Conservation (phyloP, 1,139 yeast genomes). For the Pichia terricola region DNA sequence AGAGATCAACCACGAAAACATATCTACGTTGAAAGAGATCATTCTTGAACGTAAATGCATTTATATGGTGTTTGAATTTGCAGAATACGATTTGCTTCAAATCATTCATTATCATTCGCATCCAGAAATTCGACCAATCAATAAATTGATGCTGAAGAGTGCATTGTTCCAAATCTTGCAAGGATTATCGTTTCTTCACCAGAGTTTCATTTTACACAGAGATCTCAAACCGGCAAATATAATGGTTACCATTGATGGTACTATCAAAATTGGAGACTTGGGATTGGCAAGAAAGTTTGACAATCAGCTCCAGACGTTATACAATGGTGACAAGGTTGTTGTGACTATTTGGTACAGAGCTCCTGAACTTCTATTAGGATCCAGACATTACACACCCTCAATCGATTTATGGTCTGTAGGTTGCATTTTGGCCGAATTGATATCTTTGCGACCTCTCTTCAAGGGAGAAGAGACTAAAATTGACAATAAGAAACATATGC, state of each 20-base stretch:
- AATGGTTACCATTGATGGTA: constrained; percentile 85
- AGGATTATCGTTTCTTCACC: constrained; percentile 86
- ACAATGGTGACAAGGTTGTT: constrained; percentile 93
- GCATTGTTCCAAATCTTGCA: constrained; percentile 86
- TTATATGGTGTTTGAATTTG: constrained; percentile 90
- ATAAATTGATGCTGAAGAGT: constrained; percentile 68
- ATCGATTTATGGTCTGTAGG: constrained; percentile 97
- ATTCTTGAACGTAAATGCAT: constrained; percentile 86
- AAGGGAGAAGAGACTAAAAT: constrained; percentile 97
- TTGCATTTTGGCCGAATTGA: constrained; percentile 84
- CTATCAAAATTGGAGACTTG: constrained; percentile 89
- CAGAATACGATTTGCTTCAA: constrained; percentile 90
- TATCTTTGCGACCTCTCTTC: constrained; percentile 84
- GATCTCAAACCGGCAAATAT: constrained; percentile 97
- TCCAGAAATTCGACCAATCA: constrained; percentile 72
- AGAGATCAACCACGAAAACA: constrained; percentile 71
- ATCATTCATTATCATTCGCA: constrained; percentile 91
- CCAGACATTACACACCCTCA: constrained; percentile 90
- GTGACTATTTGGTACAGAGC: constrained; percentile 98
- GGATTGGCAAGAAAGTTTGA: constrained; percentile 90
- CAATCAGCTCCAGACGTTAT: constrained; percentile 80
- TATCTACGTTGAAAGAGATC: constrained; percentile 73
- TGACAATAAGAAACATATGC: constrained; percentile 85
- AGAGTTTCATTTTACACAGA: constrained; percentile 92
- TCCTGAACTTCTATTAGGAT: constrained; percentile 84